Base-by-base conservation (phyloP, 805 yeast species). In the Nakazawaea ishiwadae region DNA sequence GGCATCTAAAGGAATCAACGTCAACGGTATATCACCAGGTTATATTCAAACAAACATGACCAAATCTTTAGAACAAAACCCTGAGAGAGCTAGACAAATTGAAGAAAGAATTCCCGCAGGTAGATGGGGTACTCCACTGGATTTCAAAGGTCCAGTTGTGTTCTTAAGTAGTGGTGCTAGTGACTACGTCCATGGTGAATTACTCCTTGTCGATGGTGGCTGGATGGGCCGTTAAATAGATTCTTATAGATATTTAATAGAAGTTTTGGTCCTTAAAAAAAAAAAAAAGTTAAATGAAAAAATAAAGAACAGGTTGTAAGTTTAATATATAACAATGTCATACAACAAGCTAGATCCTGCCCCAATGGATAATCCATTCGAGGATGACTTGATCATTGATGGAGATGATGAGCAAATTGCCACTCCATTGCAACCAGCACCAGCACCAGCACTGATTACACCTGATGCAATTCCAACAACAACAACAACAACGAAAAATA, bases 161-260 rank as follows among this genome's bases (percentile, higher is more conserved):
- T 69, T 67, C 56, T 59, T 77, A 46, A 73, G 76, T 20, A 63
- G 75, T 23, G 66, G 62, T 35, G 81, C 80, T 8, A 59, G 75
- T 32, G 66, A 70, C 36, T 77, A 66, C 55, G 67, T 77, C 37
- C 64, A 69, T 43, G 82, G 82, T 31, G 70, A 75, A 39, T 69
- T 68, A 46, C 48, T 77, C 33, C 55, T 61, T 44, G 79, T 76
- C 35, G 81, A 77, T 49, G 81, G 81, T 42, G 81, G 81, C 28
- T 77, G 69, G 68, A 56, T 66, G 63, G 67, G 56, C 10, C 47
- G 60, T 16, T 58, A 47, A 14, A n/a, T n/a, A n/a, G n/a, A n/a
- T n/a, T n/a, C n/a, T n/a, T n/a, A n/a, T n/a, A n/a, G n/a, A n/a
- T n/a, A n/a, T n/a, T n/a, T n/a, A n/a, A n/a, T n/a, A n/a, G n/a